phyloP scores from a whole-genome alignment of 257 asterid species.

The Thymus quinquecostatus region DNA sequence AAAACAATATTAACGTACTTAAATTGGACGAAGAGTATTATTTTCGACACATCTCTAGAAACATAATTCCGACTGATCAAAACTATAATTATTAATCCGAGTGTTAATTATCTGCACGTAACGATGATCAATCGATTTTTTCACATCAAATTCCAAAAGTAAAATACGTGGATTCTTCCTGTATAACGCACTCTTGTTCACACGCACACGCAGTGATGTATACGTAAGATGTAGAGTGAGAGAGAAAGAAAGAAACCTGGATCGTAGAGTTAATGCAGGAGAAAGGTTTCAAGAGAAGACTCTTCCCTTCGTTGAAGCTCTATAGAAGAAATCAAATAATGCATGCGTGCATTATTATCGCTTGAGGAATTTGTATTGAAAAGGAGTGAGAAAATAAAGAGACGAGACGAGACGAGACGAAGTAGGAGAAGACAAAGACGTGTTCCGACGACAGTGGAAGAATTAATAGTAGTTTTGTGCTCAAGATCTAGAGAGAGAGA shows the following conservation, averaged over 20 bases:
- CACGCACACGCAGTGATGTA: neutral
- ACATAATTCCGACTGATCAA: too few species aligned
- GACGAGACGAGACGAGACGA: neutral
- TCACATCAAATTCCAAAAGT: neutral
- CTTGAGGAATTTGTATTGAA: neutral
- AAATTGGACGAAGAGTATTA: too few species aligned
- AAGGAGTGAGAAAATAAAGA: neutral
- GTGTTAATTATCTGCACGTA: too few species aligned
- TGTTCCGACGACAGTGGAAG: conserved; percentile 1
- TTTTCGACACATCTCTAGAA: too few species aligned
- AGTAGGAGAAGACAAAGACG: neutral
- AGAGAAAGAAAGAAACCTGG: conserved; percentile 29
- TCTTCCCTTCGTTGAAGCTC: conserved; percentile 1
- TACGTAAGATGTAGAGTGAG: neutral
- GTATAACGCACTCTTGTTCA: neutral
- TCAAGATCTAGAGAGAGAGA: neutral
- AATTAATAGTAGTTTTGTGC: neutral
- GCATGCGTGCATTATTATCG: neutral
- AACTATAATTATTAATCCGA: too few species aligned
- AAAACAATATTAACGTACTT: too few species aligned
- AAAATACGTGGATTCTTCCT: neutral
- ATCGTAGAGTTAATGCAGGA: conserved; percentile 13
- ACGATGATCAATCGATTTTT: too few species aligned
- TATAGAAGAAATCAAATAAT: neutral
- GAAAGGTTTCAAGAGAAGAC: conserved; percentile 5